Evolutionary conservation across 805 yeast genomes (phyloP).

Genomic region (Candida lessepsii): DNA sequence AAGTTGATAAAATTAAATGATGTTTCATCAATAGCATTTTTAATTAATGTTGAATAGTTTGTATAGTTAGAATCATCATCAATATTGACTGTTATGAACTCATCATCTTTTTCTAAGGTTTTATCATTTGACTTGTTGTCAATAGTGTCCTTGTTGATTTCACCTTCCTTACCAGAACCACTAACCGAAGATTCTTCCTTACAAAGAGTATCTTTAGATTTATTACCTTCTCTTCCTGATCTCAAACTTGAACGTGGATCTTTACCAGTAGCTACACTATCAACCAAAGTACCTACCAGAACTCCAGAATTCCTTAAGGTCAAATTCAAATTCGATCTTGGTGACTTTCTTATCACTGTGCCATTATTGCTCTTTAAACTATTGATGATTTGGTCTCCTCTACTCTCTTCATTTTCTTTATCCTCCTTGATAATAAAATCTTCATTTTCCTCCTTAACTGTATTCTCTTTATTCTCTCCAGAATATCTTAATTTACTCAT

Average conservation of each 20-base stretch:
- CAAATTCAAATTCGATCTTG: constrained; percentile 5
- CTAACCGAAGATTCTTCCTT: too few relatives aligned
- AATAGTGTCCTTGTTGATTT: too few relatives aligned
- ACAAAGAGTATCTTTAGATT: too few relatives aligned
- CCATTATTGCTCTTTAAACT: constrained; percentile 5
- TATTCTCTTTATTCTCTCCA: not conserved
- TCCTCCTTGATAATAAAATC: not conserved
- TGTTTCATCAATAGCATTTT: constrained; percentile 13
- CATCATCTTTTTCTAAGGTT: constrained; percentile 9
- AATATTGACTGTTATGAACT: constrained; percentile 23
- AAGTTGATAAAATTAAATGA: constrained; percentile 3
- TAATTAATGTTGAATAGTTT: constrained; percentile 14
- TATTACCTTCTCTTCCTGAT: too few relatives aligned
- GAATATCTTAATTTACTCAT: constrained; percentile 1
- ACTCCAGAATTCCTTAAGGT: not conserved
- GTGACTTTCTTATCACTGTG: constrained; percentile 13
- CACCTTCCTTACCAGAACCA: too few relatives aligned
- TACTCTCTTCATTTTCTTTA: not conserved
- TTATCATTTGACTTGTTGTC: not conserved
- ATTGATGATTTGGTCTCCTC: constrained; percentile 5
- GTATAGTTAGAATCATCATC: constrained; percentile 12
- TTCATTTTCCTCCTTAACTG: not conserved
- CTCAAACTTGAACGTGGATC: too few relatives aligned
- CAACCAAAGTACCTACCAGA: not conserved
- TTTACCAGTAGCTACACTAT: too few relatives aligned